Conservation (phyloP, 768 basidiomycete genomes). For the Boletus tylopilopsis region DNA sequence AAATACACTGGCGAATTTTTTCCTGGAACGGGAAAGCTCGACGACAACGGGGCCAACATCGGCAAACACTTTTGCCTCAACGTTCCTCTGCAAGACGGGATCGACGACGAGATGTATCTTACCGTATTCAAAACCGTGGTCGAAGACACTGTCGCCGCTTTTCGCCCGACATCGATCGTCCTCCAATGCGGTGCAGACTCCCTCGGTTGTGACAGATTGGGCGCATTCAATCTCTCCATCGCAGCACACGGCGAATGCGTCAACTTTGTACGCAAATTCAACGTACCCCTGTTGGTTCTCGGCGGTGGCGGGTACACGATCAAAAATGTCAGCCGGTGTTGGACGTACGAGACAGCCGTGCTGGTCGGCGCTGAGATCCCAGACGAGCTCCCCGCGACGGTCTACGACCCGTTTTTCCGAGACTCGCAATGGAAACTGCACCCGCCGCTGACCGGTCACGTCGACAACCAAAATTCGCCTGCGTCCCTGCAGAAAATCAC, state of each 20-base stretch:
- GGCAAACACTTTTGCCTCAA: slow-evolving; percentile 97
- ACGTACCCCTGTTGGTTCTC: slow-evolving; percentile 84
- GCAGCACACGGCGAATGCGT: slow-evolving; percentile 98
- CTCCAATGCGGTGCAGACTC: slow-evolving; percentile 98
- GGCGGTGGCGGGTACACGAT: slow-evolving; percentile 98
- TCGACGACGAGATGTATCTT: slow-evolving; percentile 97
- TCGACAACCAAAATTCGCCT: slow-evolving; percentile 89
- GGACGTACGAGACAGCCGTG: slow-evolving; percentile 97
- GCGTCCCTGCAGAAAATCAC: slow-evolving; percentile 83
- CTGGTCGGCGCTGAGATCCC: slow-evolving; percentile 81
- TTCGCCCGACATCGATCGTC: slow-evolving; percentile 87
- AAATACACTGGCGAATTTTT: slow-evolving; percentile 99
- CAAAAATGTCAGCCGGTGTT: slow-evolving; percentile 96
- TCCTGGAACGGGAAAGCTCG: slow-evolving; percentile 93
- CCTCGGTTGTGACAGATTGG: slow-evolving; percentile 89
- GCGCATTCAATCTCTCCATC: slow-evolving; percentile 96
- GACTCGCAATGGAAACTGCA: slow-evolving; percentile 92
- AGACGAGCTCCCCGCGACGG: slow-evolving; percentile 82
- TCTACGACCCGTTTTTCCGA: slow-evolving; percentile 90
- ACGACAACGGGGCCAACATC: slow-evolving; percentile 82
- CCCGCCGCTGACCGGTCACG: slow-evolving; percentile 85
- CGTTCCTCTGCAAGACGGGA: slow-evolving; percentile 91
- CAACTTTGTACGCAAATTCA: slow-evolving; percentile 90
- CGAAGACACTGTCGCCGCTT: slow-evolving; percentile 87
- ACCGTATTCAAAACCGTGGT: slow-evolving; percentile 95